Evolutionary conservation across 108 stramenopile genomes (phyloP).

Genomic region (Pelagomonas calceolata): DNA sequence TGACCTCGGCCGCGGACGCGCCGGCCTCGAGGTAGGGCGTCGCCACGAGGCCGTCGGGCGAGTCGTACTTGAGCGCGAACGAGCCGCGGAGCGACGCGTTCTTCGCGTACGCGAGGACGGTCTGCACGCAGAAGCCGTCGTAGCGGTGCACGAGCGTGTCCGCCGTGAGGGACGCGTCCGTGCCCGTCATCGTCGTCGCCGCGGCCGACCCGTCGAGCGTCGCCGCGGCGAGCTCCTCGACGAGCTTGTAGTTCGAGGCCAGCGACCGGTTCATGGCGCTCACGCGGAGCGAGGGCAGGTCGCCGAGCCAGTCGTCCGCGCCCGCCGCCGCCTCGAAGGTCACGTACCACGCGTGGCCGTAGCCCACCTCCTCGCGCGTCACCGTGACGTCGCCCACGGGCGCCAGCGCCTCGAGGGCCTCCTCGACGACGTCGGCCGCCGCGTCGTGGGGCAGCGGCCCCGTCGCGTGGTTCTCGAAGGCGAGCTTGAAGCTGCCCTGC

Average conservation of each 20-base stretch:
- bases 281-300: conserved; percentile 5
- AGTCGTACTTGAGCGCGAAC: conserved; percentile 3
- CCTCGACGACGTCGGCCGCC: conserved; percentile 28
- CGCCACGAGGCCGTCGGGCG: not conserved
- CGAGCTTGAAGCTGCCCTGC: conserved; percentile 42
- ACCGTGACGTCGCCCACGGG: conserved; percentile 38
- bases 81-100: conserved; percentile 13
- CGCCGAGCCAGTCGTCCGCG: conserved; percentile 18
- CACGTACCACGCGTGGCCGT: conserved; percentile 29
- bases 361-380: conserved; percentile 13
- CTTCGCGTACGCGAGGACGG: conserved; percentile 14
- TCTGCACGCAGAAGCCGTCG: conserved; percentile 37
- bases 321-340: conserved; percentile 23
- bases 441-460: conserved; percentile 32
- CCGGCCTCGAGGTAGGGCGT: not conserved
- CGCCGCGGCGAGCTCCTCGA: not conserved
- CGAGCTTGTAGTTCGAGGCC: conserved; percentile 14
- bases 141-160: conserved; percentile 25
- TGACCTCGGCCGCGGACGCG: conserved; percentile 3
- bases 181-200: not conserved
- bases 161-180: conserved; percentile 8
- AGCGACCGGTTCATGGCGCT: conserved; percentile 3
- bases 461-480: conserved; percentile 37
- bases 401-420: conserved; percentile 37
- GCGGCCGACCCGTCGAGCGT: conserved; percentile 8